A percentile compares a stretch with the other conserved stretches of the same genome.
phyloP scores from a whole-genome alignment of 2,329 filamentous ascomycete species.

The Eutypa lata region DNA sequence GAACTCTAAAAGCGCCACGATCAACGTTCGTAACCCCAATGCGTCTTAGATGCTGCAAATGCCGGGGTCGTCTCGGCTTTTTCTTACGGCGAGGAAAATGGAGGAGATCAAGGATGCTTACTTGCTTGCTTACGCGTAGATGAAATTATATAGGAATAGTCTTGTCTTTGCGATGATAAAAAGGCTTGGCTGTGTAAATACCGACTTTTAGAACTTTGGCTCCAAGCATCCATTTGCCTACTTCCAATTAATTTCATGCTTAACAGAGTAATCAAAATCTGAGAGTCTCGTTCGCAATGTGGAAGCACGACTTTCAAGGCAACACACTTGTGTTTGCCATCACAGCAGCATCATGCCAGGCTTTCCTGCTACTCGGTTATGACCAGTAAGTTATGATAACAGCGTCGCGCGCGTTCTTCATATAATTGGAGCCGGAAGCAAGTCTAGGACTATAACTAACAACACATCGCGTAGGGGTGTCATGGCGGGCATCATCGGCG shows the following conservation, averaged over 20 bases:
- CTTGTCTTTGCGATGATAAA: neutral
- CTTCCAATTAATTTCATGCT: too few species aligned
- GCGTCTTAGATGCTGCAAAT: neutral
- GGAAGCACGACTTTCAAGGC: conserved; percentile 15
- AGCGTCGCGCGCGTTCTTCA: neutral
- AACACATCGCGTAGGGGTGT: conserved; percentile 26
- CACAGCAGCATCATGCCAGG: conserved; percentile 37
- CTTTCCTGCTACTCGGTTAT: conserved; percentile 30
- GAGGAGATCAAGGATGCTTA: neutral
- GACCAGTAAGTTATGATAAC: conserved; percentile 23
- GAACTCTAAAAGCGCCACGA: neutral
- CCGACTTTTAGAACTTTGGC: too few species aligned
- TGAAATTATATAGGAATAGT: neutral
- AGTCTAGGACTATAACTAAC: too few species aligned
- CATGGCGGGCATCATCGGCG: conserved; percentile 32
- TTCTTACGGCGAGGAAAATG: neutral
- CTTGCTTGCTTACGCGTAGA: neutral
- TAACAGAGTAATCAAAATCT: too few species aligned
- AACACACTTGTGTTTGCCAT: conserved; percentile 16
- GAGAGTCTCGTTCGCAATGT: conserved; percentile 5
- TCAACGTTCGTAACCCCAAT: neutral
- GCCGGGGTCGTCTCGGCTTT: neutral
- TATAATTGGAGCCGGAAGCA: too few species aligned
- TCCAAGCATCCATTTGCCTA: too few species aligned
- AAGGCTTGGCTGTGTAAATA: neutral